Base-by-base conservation (phyloP, 352 stramenopile genomes). In the Globisporangium takayamanum region DNA sequence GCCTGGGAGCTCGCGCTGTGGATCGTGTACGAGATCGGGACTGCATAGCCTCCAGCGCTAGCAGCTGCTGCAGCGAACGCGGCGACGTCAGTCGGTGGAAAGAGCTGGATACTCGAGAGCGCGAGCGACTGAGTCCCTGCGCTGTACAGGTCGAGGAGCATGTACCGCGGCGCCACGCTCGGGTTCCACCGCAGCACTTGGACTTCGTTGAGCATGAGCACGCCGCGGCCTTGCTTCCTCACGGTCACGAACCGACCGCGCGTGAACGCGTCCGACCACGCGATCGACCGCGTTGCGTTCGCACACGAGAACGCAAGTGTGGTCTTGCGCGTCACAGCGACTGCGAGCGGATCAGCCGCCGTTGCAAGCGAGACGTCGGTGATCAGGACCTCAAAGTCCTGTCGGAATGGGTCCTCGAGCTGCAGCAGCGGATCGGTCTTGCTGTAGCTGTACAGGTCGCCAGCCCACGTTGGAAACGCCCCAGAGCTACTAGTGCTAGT, bases 181-280 rank as follows among this genome's bases (percentile, higher is more conserved):
- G 80, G 72, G 36, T 89, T 89, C 80, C 80, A 89, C 12, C 76
- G 67, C 6, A 64, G 55, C 33, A 89, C 74, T 44, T 86, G 67
- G 2, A 89, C 76, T 66, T 89, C 80, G 25, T 87, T 87, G 30
- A 89, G 67, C 80, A 89, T 89, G 20, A 89, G 60, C 0, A 76
- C 60, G 0, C 63, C 62, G 0, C 28, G 16, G 1, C 73, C 74
- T 22, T 51, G 59, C 16, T 74, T 83, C 8, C 64, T 57, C 0
- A 89, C 69, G 0, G 71, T 81, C 26, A 88, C 72, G 55, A 78
- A 89, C 5, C 73, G 65, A 37, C 64, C 78, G 51, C 59, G 74
- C 1, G 67, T 60, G 55, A 83, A 86, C 0, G 74, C 60, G 5
- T 72, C 51, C 0, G 33, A 30, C 76, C 78, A 89, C 8, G 37